Evolutionary conservation across 78 protist genomes (phyloP).

Genomic region (Dictyostelium capitatum): DNA sequence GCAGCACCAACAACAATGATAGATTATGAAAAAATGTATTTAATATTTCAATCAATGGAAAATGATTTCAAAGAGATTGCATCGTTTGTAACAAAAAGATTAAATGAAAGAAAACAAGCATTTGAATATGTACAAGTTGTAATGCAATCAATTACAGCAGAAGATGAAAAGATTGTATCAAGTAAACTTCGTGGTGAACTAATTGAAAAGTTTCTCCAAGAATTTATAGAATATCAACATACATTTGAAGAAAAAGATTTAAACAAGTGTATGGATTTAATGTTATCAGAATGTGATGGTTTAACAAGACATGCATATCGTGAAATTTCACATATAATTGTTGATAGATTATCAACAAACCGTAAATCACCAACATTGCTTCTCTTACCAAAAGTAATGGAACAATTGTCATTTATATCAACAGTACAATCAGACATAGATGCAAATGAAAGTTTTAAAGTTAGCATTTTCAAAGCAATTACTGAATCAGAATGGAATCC

Average conservation of each 20-base stretch:
- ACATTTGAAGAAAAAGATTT: conserved; percentile 24
- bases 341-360: neutral
- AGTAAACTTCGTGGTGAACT: neutral
- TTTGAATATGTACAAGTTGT: conserved; percentile 25
- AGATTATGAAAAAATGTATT: neutral
- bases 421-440: neutral
- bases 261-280: conserved; percentile 19
- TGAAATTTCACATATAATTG: conserved; percentile 5
- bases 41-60: conserved; percentile 8
- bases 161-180: neutral
- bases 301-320: neutral
- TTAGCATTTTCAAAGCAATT: neutral
- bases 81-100: neutral
- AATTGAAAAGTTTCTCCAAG: neutral
- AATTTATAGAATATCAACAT: neutral
- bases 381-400: conserved; percentile 32
- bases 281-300: conserved; percentile 45
- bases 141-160: neutral
- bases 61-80: neutral
- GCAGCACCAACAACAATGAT: neutral
- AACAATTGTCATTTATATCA: neutral
- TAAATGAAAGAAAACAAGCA: neutral
- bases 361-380: neutral
- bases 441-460: neutral
- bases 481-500: conserved; percentile 9